Evolutionary conservation across 768 basidiomycete species (phyloP).

Genomic region (Hortiboletus campestris): DNA sequence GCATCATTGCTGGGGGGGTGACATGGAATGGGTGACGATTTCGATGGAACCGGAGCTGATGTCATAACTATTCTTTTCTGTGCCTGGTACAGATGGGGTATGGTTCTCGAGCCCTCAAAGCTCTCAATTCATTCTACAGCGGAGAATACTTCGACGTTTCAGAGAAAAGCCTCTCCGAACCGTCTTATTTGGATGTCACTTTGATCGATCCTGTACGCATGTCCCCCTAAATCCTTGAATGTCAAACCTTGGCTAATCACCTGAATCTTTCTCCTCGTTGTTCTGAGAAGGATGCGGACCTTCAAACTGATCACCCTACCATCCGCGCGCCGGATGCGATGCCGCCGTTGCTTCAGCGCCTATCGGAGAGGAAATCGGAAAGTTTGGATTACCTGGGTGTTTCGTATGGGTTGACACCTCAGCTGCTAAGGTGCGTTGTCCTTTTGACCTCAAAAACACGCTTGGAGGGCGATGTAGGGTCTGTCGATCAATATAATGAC

Average conservation of each 20-base stretch:
- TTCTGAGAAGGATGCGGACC: constrained; percentile 40
- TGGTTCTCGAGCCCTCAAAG: constrained; percentile 83
- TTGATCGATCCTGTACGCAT: constrained; percentile 45
- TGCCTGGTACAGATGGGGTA: constrained; percentile 81
- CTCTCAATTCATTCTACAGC: constrained; percentile 86
- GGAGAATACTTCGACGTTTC: constrained; percentile 90
- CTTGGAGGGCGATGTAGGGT: background rate
- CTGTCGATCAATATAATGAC: background rate
- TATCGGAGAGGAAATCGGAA: constrained; percentile 89
- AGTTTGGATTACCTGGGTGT: constrained; percentile 92
- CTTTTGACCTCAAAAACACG: background rate
- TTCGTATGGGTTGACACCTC: constrained; percentile 90
- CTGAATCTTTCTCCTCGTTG: background rate
- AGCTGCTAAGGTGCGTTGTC: constrained; percentile 61
- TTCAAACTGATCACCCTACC: constrained; percentile 77
- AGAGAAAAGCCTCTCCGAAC: constrained; percentile 51
- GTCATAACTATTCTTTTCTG: background rate
- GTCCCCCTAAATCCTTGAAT: background rate
- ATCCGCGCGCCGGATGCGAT: constrained; percentile 74
- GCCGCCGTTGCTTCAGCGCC: constrained; percentile 89
- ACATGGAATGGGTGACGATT: background rate
- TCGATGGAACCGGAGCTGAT: background rate
- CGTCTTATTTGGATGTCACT: constrained; percentile 58
- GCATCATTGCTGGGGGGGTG: background rate
- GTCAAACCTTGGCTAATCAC: background rate